Evolutionary conservation across 2,329 filamentous ascomycete genomes (phyloP), one percentile per base, ranked within the genome.

Genomic region (Aspergillus japonicus): DNA sequence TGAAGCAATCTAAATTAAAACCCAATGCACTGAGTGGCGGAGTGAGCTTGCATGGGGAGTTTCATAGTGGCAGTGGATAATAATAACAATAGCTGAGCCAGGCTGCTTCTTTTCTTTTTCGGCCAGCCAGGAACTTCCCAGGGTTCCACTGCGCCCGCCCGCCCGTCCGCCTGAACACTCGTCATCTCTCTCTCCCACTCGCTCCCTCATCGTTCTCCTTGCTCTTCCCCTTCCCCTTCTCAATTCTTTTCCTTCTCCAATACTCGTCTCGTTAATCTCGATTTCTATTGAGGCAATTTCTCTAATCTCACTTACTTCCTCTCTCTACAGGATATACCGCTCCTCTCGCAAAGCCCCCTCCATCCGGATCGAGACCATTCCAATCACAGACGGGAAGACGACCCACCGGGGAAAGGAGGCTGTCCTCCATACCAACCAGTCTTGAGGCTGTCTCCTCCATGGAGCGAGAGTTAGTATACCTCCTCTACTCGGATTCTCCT

Each of bases 401-500:
- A 44, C 39, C 39, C 39, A 44, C 39, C 16, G 16, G 39, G 39
- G 33, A 50, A 51, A 61, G 56, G 48, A 56, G 58, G 42, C n/a
- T 35, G 50, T 60, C 54, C 49, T 57, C 55, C 53, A 52, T 61
- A 50, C 55, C 44, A 21, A 31, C 39, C 7, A 47, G 23, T 19
- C 53, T n/a, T 44, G 5, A 19, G 39, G 16, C 50, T 44, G 51
- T 59, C 55, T 57, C 58, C 62, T 63, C 64, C 62, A 67, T 68
- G 64, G 66, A 70, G 63, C 52, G 59, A 61, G 66, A 70, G 63
- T 49, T 59, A 60, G 57, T 33, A 60, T 54, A 60, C 33, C 35
- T 52, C 53, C 47, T 49, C 21, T 58, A 16, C 16, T 44, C 39
- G 39, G 16, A 44, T 19, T 44, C 6, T 44, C n/a, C 16, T 44